A percentile compares a stretch with the other conserved stretches of the same genome.
Evolutionary conservation across 768 basidiomycete species (phyloP).

Genomic region (Trametes punicea): DNA sequence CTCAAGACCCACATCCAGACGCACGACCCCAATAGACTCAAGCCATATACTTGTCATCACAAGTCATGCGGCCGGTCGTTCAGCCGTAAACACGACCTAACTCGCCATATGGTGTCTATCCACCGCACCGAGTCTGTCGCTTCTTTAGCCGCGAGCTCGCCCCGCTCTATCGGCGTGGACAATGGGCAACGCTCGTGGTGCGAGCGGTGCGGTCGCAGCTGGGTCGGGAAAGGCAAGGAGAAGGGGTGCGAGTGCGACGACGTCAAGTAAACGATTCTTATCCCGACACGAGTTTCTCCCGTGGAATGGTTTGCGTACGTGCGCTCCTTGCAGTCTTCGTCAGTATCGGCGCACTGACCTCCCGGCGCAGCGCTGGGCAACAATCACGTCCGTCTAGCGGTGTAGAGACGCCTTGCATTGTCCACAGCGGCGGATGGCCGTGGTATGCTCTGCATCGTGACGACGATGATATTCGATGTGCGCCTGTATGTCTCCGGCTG

Average conservation of each 20-base stretch:
- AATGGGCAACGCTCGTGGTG: slow-evolving; percentile 67
- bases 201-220: slow-evolving; percentile 69
- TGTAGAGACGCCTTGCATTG: slow-evolving; percentile 16
- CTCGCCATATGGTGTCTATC: slow-evolving; percentile 83
- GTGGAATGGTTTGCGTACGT: slow-evolving; percentile 30
- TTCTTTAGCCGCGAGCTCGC: slow-evolving; percentile 37
- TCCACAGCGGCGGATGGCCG: slow-evolving; percentile 17
- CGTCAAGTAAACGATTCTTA: slow-evolving; percentile 28
- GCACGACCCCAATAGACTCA: slow-evolving; percentile 87
- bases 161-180: slow-evolving; percentile 65
- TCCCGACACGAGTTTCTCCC: slow-evolving; percentile 2
- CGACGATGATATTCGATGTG: slow-evolving; percentile 23
- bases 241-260: slow-evolving; percentile 44
- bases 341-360: not conserved
- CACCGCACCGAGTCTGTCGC: slow-evolving; percentile 64
- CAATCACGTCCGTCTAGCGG: slow-evolving; percentile 32
- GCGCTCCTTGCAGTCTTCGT: not conserved
- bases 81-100: slow-evolving; percentile 91
- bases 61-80: slow-evolving; percentile 85
- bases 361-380: slow-evolving; percentile 24
- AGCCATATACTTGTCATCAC: slow-evolving; percentile 88
- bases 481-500: slow-evolving; percentile 10
- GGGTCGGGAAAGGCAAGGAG: slow-evolving; percentile 45
- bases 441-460: slow-evolving; percentile 23
- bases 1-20: slow-evolving; percentile 95